Conservation (phyloP, 2,329 filamentous ascomycete species). For the Talaromyces funiculosus region DNA sequence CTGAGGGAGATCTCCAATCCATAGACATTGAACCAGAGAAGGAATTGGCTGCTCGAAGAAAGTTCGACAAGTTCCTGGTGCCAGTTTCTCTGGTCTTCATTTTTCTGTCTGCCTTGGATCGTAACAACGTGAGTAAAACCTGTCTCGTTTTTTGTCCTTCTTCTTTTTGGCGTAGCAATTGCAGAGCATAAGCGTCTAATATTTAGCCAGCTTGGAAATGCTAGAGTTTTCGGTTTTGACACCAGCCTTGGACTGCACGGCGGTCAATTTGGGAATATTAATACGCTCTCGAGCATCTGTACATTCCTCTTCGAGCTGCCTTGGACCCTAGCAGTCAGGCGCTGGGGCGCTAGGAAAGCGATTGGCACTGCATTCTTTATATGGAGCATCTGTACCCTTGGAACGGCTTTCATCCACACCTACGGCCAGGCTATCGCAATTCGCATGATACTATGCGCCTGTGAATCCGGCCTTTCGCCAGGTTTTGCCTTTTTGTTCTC, state of each 20-base stretch:
- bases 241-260: slow-evolving; percentile 48
- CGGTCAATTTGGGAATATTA: slow-evolving; percentile 59
- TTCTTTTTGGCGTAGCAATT: too few species aligned
- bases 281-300: slow-evolving; percentile 63
- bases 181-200: too few species aligned
- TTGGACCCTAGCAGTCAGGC: slow-evolving; percentile 16
- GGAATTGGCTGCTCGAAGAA: background rate
- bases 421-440: slow-evolving; percentile 5
- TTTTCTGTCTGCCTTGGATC: slow-evolving; percentile 2
- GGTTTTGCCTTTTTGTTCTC: slow-evolving; percentile 5
- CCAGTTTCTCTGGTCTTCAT: slow-evolving; percentile 5
- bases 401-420: slow-evolving; percentile 6
- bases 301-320: slow-evolving; percentile 28
- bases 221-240: slow-evolving; percentile 30
- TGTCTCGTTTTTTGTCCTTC: background rate
- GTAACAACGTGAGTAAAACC: slow-evolving; percentile 10
- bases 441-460: slow-evolving; percentile 4
- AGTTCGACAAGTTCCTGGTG: slow-evolving; percentile 7
- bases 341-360: slow-evolving; percentile 16
- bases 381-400: slow-evolving; percentile 9
- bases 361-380: background rate
- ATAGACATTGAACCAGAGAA: slow-evolving; percentile 4
- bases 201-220: background rate
- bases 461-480: background rate
- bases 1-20: too few species aligned